These are phyloP conservation scores for Mucor sp. DNA, from an alignment of 371 early-diverging fungal genomes.

Conservation along the genomic window DNA sequence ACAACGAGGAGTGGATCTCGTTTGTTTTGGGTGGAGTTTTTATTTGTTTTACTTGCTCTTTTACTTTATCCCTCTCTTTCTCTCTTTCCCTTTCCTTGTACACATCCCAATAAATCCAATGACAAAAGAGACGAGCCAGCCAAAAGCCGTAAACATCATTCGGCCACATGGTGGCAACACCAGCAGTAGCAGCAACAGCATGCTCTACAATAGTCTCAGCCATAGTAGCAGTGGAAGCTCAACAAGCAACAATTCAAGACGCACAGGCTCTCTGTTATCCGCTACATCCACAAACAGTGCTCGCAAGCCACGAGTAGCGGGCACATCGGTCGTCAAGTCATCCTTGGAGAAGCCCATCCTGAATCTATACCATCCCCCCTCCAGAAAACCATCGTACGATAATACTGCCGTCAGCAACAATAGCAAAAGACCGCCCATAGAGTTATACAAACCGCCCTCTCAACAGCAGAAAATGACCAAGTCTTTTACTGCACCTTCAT, in stretches of 20 bases:
- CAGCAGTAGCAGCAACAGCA: background rate
- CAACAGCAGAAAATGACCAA: constrained; percentile 14
- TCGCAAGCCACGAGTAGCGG: constrained; percentile 19
- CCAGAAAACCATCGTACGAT: constrained; percentile 19
- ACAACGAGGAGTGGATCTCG: background rate
- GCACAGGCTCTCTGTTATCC: constrained; percentile 8
- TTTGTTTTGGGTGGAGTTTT: background rate
- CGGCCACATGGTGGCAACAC: constrained; percentile 13
- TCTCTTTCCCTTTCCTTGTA: constrained; percentile 3
- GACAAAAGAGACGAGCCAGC: constrained; percentile 28
- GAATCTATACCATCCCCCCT: constrained; percentile 31
- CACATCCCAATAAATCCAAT: background rate
- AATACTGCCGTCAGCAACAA: background rate
- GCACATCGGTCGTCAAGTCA: constrained; percentile 4
- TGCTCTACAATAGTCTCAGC: constrained; percentile 3
- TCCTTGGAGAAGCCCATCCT: constrained; percentile 18
- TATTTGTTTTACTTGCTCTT: background rate
- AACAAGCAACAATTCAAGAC: constrained; percentile 6
- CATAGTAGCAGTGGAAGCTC: constrained; percentile 14
- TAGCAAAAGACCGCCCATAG: constrained; percentile 11
- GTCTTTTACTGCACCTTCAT: constrained; percentile 7
- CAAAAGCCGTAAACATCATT: constrained; percentile 34
- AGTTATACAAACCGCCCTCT: constrained; percentile 18
- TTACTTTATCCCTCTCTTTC: background rate
- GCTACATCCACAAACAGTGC: constrained; percentile 8